phyloP scores from a whole-genome alignment of 768 basidiomycete genomes.

The Phylloporus scabripes region DNA sequence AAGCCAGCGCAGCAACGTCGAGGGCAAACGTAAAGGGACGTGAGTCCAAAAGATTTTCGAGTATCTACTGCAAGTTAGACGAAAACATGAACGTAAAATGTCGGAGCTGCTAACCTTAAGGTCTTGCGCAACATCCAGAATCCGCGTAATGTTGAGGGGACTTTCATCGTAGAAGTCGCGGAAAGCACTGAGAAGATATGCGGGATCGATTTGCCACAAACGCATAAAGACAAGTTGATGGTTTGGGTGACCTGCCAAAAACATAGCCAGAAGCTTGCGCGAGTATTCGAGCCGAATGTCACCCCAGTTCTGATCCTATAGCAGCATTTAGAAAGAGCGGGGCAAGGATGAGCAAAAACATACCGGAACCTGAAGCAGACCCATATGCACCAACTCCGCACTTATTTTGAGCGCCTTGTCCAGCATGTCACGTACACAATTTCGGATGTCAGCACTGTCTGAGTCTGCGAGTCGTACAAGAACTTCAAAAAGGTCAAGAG shows the following conservation, averaged over 20 bases:
- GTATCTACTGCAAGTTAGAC: constrained; percentile 48
- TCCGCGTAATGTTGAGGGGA: constrained; percentile 88
- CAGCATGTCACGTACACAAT: constrained; percentile 82
- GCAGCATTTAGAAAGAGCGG: neutral
- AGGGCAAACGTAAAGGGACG: constrained; percentile 86
- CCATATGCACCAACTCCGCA: constrained; percentile 92
- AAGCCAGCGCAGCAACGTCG: constrained; percentile 91
- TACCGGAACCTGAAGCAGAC: constrained; percentile 84
- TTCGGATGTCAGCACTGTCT: constrained; percentile 64
- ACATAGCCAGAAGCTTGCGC: constrained; percentile 79
- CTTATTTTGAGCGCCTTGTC: constrained; percentile 92
- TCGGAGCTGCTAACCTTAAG: constrained; percentile 58
- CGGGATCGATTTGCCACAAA: constrained; percentile 86
- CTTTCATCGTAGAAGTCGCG: constrained; percentile 90
- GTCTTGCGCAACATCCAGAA: constrained; percentile 93
- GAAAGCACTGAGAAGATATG: constrained; percentile 83
- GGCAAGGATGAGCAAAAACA: constrained; percentile 28
- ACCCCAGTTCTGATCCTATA: constrained; percentile 77
- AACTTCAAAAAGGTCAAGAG: constrained; percentile 82
- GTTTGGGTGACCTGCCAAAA: constrained; percentile 88
- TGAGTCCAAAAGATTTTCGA: constrained; percentile 88
- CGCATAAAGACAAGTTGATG: constrained; percentile 97
- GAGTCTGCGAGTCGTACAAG: constrained; percentile 75
- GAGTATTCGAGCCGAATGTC: constrained; percentile 85
- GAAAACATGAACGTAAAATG: neutral